A percentile compares a stretch with the other conserved stretches of the same genome.
Conservation (phyloP, 2,329 filamentous ascomycete species). For the Phaeosphaeria sp. region DNA sequence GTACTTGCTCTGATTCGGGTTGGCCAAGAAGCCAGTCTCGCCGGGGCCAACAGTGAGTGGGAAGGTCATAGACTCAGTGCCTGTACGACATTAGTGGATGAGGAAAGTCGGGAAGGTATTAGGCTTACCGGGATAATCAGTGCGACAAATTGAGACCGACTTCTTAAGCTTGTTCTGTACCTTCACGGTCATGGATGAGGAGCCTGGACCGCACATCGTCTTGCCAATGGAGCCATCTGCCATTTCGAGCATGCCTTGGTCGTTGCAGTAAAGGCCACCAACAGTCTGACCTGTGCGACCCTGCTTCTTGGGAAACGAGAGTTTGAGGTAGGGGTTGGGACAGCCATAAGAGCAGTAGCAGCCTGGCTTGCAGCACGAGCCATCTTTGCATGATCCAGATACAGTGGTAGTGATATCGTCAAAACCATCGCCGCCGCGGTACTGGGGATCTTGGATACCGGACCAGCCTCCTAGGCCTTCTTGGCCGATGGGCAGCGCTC, state of each 20-base stretch:
- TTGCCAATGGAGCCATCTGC: constrained; percentile 58
- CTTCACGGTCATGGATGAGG: constrained; percentile 67
- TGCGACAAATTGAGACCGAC: constrained; percentile 82
- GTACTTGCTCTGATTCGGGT: constrained; percentile 74
- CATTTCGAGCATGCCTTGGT: constrained; percentile 80
- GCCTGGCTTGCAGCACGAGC: constrained; percentile 65
- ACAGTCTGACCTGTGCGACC: constrained; percentile 83
- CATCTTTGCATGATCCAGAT: constrained; percentile 62
- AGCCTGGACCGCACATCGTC: constrained; percentile 77
- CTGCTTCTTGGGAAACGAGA: constrained; percentile 84
- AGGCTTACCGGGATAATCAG: constrained; percentile 83
- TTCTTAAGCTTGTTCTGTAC: constrained; percentile 76
- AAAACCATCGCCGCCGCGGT: constrained; percentile 49
- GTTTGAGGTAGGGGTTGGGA: constrained; percentile 89
- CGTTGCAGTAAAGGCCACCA: constrained; percentile 84
- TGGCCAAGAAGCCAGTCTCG: constrained; percentile 69
- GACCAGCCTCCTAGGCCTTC: constrained; percentile 77
- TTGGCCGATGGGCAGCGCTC: constrained; percentile 74
- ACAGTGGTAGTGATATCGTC: constrained; percentile 69
- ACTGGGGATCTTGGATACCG: constrained; percentile 70
- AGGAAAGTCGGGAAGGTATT: too few relatives aligned
- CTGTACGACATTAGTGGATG: constrained; percentile 38
- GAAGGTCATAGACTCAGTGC: constrained; percentile 84
- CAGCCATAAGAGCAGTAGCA: constrained; percentile 92
- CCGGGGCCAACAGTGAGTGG: constrained; percentile 72